Base-by-base conservation (phyloP, 495 filamentous ascomycete genomes). In the Penicillium goetzii region DNA sequence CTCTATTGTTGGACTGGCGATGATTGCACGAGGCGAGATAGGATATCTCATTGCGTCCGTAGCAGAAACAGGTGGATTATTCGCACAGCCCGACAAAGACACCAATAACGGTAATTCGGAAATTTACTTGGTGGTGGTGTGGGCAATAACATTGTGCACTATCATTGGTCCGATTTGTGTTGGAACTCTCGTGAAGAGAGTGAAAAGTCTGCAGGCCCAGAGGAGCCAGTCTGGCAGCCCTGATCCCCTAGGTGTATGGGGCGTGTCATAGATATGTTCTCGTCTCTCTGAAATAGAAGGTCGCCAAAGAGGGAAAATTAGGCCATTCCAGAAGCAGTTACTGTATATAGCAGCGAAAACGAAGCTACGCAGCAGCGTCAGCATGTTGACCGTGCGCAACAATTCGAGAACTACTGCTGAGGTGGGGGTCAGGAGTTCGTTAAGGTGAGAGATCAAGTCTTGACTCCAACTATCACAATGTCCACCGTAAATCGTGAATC, bases 11-110 rank as follows among this genome's bases (percentile, higher is more conserved):
- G 80, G 82, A 0, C 68, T 78, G 38, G 84, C 89, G 0, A 93
- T 93, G 90, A 84, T 89, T 0, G 85, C 91, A 0, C 83, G 90
- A 36, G 91, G 91, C 3, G 91, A 96, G 69, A 89, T 94, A 28
- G 90, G 90, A 0, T 91, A 92, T 59, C 75, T 94, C 23, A 90
- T 95, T 61, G 87, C 90, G 7, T 87, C 90, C 3, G 72, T 92
- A 4, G 89, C 88, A 0, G 76, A 89, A 57, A 83, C 81, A 12
- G 70, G 83, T 26, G 84, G 86, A 0, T 80, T 88, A n/a, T 88
- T 89, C 23, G 62, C 63, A n/a, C 51, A 54, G 12, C 28, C 51
- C 10, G 51, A 34, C 17, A 54, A 54, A 10, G 61, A 63, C 5
- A 43, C 68, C 0, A 65, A 68, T 1, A 45, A 57, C 0, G 69